phyloP scores from a whole-genome alignment of 2,329 filamentous ascomycete species.

The Sarocladiaceae sp. region DNA sequence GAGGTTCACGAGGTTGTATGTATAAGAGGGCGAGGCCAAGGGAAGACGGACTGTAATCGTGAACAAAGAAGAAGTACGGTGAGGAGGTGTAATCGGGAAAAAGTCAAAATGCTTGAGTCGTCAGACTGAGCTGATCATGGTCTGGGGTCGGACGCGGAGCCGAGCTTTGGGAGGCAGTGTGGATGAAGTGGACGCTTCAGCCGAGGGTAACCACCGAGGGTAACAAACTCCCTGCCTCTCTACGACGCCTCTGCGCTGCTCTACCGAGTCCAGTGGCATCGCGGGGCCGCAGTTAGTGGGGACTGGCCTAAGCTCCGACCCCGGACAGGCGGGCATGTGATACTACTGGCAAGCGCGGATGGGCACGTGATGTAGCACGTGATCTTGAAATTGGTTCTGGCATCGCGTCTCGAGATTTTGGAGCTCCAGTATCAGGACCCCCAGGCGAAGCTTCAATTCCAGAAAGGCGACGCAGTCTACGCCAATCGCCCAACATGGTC shows the following conservation, averaged over 20 bases:
- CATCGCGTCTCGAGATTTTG: conserved; percentile 1
- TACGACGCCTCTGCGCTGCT: too few species aligned
- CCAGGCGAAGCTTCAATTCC: too few species aligned
- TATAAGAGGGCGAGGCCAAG: too few species aligned
- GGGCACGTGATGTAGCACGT: conserved; percentile 2
- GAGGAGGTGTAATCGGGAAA: not conserved
- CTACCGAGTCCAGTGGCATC: too few species aligned
- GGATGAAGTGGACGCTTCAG: too few species aligned
- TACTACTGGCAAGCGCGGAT: not conserved
- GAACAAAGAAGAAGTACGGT: not conserved
- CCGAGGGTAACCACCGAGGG: conserved; percentile 19
- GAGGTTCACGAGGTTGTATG: too few species aligned
- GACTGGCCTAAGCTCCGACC: not conserved
- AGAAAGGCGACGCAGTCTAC: too few species aligned
- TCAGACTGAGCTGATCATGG: not conserved
- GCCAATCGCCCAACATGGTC: conserved; percentile 22
- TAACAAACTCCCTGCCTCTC: too few species aligned
- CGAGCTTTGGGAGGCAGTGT: too few species aligned
- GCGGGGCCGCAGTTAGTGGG: not conserved
- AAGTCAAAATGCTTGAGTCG: too few species aligned
- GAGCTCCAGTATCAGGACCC: not conserved
- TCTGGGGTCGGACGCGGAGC: conserved; percentile 4
- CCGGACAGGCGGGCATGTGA: conserved; percentile 10
- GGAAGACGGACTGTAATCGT: too few species aligned
- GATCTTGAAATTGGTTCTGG: not conserved